phyloP scores from a whole-genome alignment of 805 yeast genomes.

The Ogataea angusta region DNA sequence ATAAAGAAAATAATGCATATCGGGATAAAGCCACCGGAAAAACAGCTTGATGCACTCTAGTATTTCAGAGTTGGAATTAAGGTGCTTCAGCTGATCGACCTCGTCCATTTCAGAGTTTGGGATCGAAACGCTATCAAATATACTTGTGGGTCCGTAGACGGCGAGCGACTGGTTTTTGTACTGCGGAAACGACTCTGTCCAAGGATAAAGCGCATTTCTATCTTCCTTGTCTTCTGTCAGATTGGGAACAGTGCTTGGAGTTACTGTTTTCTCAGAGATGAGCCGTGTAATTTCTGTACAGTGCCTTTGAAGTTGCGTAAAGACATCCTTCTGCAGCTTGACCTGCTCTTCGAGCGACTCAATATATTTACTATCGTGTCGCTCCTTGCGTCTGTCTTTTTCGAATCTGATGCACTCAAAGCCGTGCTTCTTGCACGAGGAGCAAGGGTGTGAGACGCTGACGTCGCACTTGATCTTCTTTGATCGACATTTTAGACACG shows the following conservation, averaged over 20 bases:
- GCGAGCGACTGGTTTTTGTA: slow-evolving; percentile 13
- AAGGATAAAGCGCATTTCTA: slow-evolving; percentile 14
- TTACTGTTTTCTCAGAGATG: too few species aligned
- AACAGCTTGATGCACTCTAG: slow-evolving; percentile 28
- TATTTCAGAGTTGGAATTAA: slow-evolving; percentile 32
- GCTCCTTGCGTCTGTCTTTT: slow-evolving; percentile 15
- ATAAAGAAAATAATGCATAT: slow-evolving; percentile 58
- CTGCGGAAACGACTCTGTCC: slow-evolving; percentile 17
- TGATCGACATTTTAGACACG: slow-evolving; percentile 22
- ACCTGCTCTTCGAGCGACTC: slow-evolving; percentile 3
- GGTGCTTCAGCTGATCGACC: slow-evolving; percentile 19
- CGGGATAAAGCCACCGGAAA: slow-evolving; percentile 66
- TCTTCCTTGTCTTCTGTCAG: background rate
- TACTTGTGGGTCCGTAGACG: slow-evolving; percentile 28
- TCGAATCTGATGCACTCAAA: slow-evolving; percentile 12
- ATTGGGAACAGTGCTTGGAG: background rate
- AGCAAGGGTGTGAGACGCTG: slow-evolving; percentile 16
- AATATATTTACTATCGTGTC: slow-evolving; percentile 18
- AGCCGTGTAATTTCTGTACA: too few species aligned
- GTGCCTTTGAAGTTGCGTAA: slow-evolving; percentile 1
- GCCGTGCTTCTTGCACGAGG: slow-evolving; percentile 14
- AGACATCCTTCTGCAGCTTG: background rate
- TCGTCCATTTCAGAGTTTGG: slow-evolving; percentile 9
- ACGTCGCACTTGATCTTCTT: slow-evolving; percentile 23
- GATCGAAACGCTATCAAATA: slow-evolving; percentile 32